A percentile compares a stretch with the other conserved stretches of the same genome.
These are phyloP conservation scores for Metschnikowia cerradonensis DNA, from an alignment of 805 yeast genomes.

Conservation along the genomic window DNA sequence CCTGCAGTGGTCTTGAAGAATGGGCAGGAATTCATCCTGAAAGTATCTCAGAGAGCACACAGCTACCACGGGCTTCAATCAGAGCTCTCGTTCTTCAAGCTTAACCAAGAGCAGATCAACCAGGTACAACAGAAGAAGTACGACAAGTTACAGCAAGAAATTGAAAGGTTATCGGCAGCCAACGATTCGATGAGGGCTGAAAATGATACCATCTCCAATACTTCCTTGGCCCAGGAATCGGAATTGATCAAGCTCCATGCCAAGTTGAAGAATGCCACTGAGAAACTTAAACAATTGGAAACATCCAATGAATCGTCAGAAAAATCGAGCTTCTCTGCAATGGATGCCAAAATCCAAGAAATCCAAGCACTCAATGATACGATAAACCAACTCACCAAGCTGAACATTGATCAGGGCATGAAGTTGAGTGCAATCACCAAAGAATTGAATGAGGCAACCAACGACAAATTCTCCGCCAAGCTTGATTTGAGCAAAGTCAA, in stretches of 20 bases:
- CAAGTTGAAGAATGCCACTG: constrained; percentile 15
- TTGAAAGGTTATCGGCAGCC: constrained; percentile 19
- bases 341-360: constrained; percentile 21
- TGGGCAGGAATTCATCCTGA: constrained; percentile 16
- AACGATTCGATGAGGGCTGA: constrained; percentile 19
- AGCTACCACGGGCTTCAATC: constrained; percentile 28
- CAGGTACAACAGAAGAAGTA: constrained; percentile 25
- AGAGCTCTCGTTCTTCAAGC: constrained; percentile 28
- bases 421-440: constrained; percentile 32
- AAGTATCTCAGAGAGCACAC: constrained; percentile 23
- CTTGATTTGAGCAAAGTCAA: constrained; percentile 31
- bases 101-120: constrained; percentile 32
- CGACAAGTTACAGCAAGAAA: constrained; percentile 19
- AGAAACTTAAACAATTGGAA: constrained; percentile 18
- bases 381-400: constrained; percentile 26
- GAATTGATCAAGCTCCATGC: constrained; percentile 9
- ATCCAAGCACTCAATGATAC: constrained; percentile 26
- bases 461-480: constrained; percentile 34
- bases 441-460: constrained; percentile 34
- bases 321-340: neutral
- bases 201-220: constrained; percentile 14
- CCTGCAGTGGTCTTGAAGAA: constrained; percentile 14
- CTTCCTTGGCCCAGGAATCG: constrained; percentile 1
- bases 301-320: constrained; percentile 12
- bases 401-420: constrained; percentile 35